Evolutionary conservation across 1,139 yeast species (phyloP), one percentile per base, ranked within the genome.

Genomic region (Diutina scorzettiae): DNA sequence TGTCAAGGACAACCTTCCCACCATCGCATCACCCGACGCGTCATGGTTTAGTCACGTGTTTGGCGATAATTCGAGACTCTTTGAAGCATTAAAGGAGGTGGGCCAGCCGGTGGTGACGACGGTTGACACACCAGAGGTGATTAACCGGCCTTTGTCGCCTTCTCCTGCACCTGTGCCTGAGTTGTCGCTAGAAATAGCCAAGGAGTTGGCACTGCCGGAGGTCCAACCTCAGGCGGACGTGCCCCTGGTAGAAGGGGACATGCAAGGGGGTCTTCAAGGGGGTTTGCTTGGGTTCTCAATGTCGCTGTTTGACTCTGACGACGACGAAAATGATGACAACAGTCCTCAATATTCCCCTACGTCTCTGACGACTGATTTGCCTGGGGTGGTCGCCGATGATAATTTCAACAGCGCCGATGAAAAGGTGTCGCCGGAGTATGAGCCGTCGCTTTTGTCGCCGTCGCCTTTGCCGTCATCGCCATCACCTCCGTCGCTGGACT

Each of bases 241-340:
- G n/a, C n/a, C n/a, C n/a, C n/a, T n/a, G n/a, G n/a, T n/a, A n/a
- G n/a, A n/a, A n/a, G n/a, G n/a, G n/a, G n/a, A n/a, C n/a, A n/a
- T n/a, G n/a, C n/a, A n/a, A n/a, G n/a, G n/a, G n/a, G n/a, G n/a
- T n/a, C n/a, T n/a, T n/a, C n/a, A 9, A 6, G n/a, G n/a, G 1
- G 39, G 39, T 4, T 21, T 34, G 9, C 11, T 34, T 7, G 39
- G 39, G 24, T 34, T 34, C 5, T 34, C 39, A 19, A 34, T 34
- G 39, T 34, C 39, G 14, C 39, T 34, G 39, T 34, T 34, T 34
- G 39, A 34, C 14, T 34, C 39, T 9, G 39, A 34, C 17, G 39
- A 34, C 18, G 39, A 34, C 17, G 39, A 34, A 16, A 34, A 34
- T 16, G 39, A 34, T 23, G 39, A n/a, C 11, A 34, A 34, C 17